Evolutionary conservation across 345 rosid species (phyloP).

Genomic region (Trapa incisa): DNA sequence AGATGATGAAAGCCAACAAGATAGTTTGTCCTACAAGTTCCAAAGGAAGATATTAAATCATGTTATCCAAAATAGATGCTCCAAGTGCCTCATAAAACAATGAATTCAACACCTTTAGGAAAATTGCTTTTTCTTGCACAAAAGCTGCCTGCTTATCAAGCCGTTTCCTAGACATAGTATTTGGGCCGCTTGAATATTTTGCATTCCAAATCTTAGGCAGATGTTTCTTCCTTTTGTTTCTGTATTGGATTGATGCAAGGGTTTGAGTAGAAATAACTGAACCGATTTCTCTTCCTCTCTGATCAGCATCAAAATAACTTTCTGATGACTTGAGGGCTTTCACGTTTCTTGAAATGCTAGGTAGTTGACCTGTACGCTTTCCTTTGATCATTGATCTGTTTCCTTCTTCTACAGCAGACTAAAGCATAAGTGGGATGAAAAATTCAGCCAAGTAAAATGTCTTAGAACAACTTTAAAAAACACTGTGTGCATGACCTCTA

Average conservation of each 20-base stretch:
- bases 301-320: conserved; percentile 26
- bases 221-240: conserved; percentile 55
- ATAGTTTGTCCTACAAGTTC: conserved; percentile 55
- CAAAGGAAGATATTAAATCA: conserved; percentile 8
- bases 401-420: conserved; percentile 38
- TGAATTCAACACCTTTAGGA: background rate
- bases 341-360: conserved; percentile 32
- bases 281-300: conserved; percentile 27
- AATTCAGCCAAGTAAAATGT: background rate
- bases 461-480: background rate
- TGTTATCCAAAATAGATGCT: background rate
- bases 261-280: conserved; percentile 19
- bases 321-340: conserved; percentile 31
- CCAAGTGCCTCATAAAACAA: conserved; percentile 1
- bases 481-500: too few species aligned
- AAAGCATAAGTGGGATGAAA: conserved; percentile 10
- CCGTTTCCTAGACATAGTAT: conserved; percentile 20
- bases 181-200: conserved; percentile 30
- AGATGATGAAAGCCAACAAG: conserved; percentile 44
- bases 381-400: conserved; percentile 22
- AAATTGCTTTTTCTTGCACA: conserved; percentile 23
- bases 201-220: conserved; percentile 29
- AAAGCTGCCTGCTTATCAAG: conserved; percentile 22
- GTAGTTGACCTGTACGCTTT: conserved; percentile 30
- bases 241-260: conserved; percentile 31